Evolutionary conservation across 257 asterid genomes (phyloP), one percentile per base, ranked within the genome.

Genomic region (Rehmannia glutinosa): DNA sequence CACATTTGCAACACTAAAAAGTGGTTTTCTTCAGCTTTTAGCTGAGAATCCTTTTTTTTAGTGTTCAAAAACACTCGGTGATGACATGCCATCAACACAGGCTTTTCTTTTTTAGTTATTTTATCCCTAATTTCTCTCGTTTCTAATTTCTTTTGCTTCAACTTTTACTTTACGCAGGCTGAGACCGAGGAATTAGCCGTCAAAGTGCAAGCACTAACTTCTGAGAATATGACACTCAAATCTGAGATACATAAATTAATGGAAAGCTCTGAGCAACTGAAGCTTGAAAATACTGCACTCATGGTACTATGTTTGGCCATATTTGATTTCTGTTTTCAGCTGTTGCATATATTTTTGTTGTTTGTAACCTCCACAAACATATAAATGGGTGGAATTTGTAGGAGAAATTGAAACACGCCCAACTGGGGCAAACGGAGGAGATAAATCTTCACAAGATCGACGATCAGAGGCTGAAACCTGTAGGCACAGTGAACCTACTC

Each of bases 121-220:
- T n/a, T n/a, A n/a, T n/a, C n/a, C n/a, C n/a, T n/a, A n/a, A n/a
- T n/a, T n/a, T n/a, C n/a, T n/a, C n/a, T n/a, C n/a, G n/a, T n/a
- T n/a, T n/a, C 21, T 51, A 30, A 32, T 52, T 1, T 36, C 43
- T 50, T 23, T 13, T 11, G 1, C 17, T 12, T 43, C 3, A 1
- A 43, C 21, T 55, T 9, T 36, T 39, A 42, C 30, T 16, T 32
- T 33, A 7, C 46, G 19, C 83, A 94, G 99, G 98, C 98, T 0
- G 99, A 94, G 85, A 67, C 96, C 3, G 99, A 84, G 77, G 99
- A 94, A 75, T 84, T 94, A 45, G 83, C 89, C 33, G 75, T 61
- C 70, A 88, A 84, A 67, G 99, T 94, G 66, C 94, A 83, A 64
- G 73, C 81, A 9, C 80, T 94, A 59, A 74, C 75, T 49, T 59